Base-by-base conservation (phyloP, 2,329 filamentous ascomycete genomes). In the Aspergillus japonicus region DNA sequence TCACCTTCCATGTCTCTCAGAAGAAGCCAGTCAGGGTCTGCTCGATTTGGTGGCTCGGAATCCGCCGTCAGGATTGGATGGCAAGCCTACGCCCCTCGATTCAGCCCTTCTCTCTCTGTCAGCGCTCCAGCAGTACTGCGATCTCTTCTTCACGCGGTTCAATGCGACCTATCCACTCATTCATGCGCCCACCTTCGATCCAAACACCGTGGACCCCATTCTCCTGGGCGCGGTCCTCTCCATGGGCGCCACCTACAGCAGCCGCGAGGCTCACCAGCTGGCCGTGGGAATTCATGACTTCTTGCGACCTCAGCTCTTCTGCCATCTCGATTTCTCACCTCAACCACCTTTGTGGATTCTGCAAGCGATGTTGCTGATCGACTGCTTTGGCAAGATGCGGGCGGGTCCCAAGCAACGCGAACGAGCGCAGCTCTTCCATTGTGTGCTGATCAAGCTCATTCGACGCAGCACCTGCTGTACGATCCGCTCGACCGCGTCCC, bases 371-470 rank as follows among this genome's bases (percentile, higher is more conserved):
- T 71, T 88, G 8, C 72, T 88, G 0, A 84, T 87, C 0, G 86
- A 88, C 62, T 87, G 85, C 63, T 87, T 88, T 57, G 86, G 86
- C 2, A 88, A 88, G 68, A 85, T 83, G 42, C 76, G 85, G 57
- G 85, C 85, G 0, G 85, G 85, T 0, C 85, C 86, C 62, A 84
- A 84, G 52, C 85, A 88, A 64, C 83, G 87, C 60, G 85, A 88
- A 26, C 85, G 85, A 78, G 83, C 83, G 4, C 85, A 87, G 65
- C 71, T 88, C 0, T 88, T 84, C 64, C 82, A 84, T 66, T 82
- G 81, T 2, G 69, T 85, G 0, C 70, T 84, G 2, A 84, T 84
- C 65, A 84, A 85, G 53, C 71, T 85, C 1, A 83, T 84, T 33
- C 76, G 82, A 21, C 74, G 82, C 53, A 83, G 81, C 56, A 80